Evolutionary conservation across 1,284 basidiomycete species (phyloP), one percentile per base, ranked within the genome.

Genomic region (Sanguinoderma infundibulare): DNA sequence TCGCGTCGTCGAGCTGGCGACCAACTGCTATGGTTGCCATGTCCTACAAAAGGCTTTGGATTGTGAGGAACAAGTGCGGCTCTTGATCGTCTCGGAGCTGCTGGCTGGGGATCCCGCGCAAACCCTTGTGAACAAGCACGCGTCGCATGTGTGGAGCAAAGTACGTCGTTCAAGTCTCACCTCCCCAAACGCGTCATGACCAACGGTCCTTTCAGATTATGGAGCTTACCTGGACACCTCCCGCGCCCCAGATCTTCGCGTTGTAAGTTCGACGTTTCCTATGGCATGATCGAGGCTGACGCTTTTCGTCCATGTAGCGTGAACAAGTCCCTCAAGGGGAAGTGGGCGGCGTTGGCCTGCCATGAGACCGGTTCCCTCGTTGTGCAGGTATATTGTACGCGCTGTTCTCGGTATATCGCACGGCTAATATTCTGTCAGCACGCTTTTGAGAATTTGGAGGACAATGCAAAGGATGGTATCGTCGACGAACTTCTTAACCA

Each of bases 61-160:
- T 67, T 93, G 91, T 69, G 91, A 94, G 67, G 91, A 94, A 73
- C 91, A 93, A 57, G 87, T 93, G 40, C 81, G 90, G 42, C 75
- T 93, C 34, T 73, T 92, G 57, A 91, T 94, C 61, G 92, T 94
- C 32, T 90, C 89, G 1, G 91, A 94, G 73, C 81, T 94, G 38
- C 82, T 94, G 38, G 80, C 87, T 20, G 89, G 90, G 1, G 91
- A 93, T 70, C 91, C 91, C 9, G 90, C 90, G 2, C 84, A 91
- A 71, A 94, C 91, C 6, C 79, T 94, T 24, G 87, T 93, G 12
- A 94, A 94, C 73, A 94, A 94, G 73, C 91, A 94, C 73, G 91
- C 91, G 1, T 92, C 90, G 57, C 91, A 93, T 73, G 91, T 93
- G 22, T 93, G 91, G 91, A 92, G 90, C 76, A 93, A 93, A 81